Percentiles rank a stretch among this genome's conserved stretches.
phyloP scores from a whole-genome alignment of 345 rosid genomes.

The Gossypium australe region DNA sequence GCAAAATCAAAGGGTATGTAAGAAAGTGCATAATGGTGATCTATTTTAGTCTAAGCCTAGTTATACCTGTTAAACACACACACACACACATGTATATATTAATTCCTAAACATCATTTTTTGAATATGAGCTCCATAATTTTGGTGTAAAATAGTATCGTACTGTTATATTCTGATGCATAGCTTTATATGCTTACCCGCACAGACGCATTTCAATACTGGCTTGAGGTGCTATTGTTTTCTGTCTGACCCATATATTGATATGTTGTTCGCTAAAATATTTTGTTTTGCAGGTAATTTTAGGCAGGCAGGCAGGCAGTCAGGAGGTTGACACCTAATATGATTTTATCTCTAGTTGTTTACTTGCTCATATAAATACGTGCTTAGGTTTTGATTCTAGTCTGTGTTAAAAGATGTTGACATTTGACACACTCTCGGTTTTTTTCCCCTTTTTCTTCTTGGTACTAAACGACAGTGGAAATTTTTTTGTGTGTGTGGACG shows the following conservation, averaged over 20 bases:
- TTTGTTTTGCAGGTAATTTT: conserved; percentile 8
- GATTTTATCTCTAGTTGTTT: background rate
- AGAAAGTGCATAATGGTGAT: no score
- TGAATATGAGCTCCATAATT: background rate
- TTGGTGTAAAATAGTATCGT: background rate
- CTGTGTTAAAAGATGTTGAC: background rate
- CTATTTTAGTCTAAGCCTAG: no score
- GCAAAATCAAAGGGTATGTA: no score
- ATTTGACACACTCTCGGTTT: background rate
- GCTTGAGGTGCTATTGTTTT: background rate
- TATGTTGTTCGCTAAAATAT: background rate
- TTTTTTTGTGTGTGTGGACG: no score
- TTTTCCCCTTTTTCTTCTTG: no score
- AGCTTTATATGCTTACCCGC: background rate
- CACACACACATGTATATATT: no score
- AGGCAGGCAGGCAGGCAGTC: background rate
- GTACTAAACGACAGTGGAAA: no score
- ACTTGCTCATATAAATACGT: background rate
- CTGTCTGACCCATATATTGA: background rate
- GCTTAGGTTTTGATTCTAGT: background rate
- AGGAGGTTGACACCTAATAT: background rate
- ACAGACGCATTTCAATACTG: background rate
- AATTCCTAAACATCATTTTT: no score
- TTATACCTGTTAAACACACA: no score
- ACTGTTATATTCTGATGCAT: background rate